Evolutionary conservation across 2,329 filamentous ascomycete genomes (phyloP).

Genomic region (Davidsoniella australis): DNA sequence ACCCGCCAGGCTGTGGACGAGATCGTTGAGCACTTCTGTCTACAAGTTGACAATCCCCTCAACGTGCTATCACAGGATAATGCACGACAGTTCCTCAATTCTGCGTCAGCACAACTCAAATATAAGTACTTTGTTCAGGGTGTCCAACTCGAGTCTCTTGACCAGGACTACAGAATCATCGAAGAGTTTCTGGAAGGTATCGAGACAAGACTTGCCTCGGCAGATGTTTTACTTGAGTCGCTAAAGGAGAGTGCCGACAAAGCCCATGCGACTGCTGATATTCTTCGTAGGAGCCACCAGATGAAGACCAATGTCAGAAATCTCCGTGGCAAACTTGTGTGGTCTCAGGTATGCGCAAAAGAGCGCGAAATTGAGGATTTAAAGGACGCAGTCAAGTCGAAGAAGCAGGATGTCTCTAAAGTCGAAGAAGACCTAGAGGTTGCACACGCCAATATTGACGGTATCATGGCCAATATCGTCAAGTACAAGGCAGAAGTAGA

Average conservation of each 20-base stretch:
- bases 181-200: conserved; percentile 62
- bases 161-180: conserved; percentile 77
- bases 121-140: conserved; percentile 95
- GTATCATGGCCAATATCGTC: not conserved
- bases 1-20: conserved; percentile 81
- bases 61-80: conserved; percentile 92
- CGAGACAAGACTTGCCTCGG: conserved; percentile 42
- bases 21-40: conserved; percentile 78
- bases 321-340: conserved; percentile 54
- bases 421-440: not conserved
- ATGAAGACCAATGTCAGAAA: conserved; percentile 44
- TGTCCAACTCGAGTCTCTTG: conserved; percentile 80
- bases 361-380: conserved; percentile 33
- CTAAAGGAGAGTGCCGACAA: conserved; percentile 42
- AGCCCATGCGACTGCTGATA: conserved; percentile 46
- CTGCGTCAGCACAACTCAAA: conserved; percentile 65
- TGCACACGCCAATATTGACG: not conserved
- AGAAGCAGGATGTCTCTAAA: not conserved
- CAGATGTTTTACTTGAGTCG: conserved; percentile 43
- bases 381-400: conserved; percentile 13
- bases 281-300: conserved; percentile 47
- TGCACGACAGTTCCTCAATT: conserved; percentile 80
- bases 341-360: conserved; percentile 68
- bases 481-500: conserved; percentile 18
- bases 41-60: conserved; percentile 94